phyloP scores from a whole-genome alignment of 805 yeast species.

The Saturnispora gosingensis region DNA sequence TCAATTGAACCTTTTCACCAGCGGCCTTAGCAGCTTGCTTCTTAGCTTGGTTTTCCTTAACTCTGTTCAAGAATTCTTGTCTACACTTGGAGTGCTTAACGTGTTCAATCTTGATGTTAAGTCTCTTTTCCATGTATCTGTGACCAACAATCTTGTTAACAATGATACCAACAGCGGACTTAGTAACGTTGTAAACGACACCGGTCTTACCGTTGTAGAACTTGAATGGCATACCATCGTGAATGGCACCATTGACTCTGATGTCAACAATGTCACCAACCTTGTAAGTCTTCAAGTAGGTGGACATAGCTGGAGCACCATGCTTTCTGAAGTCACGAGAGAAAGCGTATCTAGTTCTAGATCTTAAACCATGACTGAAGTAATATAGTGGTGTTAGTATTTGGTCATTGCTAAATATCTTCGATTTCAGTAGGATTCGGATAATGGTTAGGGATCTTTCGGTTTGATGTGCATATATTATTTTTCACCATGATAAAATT shows the following conservation, averaged over 20 bases:
- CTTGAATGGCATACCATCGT: constrained; percentile 99
- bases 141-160: constrained; percentile 97
- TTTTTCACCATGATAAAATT: too few species aligned
- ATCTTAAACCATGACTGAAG: constrained; percentile 94
- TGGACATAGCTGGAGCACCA: constrained; percentile 89
- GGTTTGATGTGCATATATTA: too few species aligned
- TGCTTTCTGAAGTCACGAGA: constrained; percentile 98
- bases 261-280: constrained; percentile 99
- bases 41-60: constrained; percentile 90
- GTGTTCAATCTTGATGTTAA: constrained; percentile 98
- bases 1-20: constrained; percentile 84
- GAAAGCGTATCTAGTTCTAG: constrained; percentile 99
- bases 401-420: too few species aligned
- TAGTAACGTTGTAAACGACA: constrained; percentile 97
- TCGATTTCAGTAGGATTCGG: background rate
- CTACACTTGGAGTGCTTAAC: constrained; percentile 99
- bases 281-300: constrained; percentile 95
- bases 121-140: constrained; percentile 98
- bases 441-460: too few species aligned
- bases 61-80: constrained; percentile 98
- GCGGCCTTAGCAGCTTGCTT: constrained; percentile 89
- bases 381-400: constrained; percentile 14
- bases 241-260: constrained; percentile 98
- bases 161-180: constrained; percentile 96
- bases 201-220: constrained; percentile 99